Evolutionary conservation across 2,329 filamentous ascomycete species (phyloP).

Genomic region (Fusarium oxysporum): DNA sequence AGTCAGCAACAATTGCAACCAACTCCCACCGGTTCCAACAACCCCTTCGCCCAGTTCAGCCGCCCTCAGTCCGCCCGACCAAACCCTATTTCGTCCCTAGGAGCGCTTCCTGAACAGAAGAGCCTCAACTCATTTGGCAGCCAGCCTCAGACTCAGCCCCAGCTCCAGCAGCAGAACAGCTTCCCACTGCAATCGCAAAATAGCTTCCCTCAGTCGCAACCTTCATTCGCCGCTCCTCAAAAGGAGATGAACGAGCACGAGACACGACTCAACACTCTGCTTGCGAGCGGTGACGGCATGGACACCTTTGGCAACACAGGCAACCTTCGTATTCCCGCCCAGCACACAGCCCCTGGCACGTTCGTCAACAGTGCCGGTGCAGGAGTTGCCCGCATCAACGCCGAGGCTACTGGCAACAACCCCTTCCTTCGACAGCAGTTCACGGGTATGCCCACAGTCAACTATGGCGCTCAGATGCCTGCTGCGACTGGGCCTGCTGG

Average conservation of each 20-base stretch:
- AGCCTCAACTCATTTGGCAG: constrained; percentile 70
- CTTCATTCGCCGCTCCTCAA: constrained; percentile 55
- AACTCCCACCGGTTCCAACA: constrained; percentile 94
- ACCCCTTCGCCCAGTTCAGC: constrained; percentile 88
- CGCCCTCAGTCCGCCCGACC: constrained; percentile 66
- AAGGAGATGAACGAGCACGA: constrained; percentile 72
- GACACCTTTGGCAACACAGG: constrained; percentile 99
- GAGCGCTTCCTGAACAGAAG: constrained; percentile 85
- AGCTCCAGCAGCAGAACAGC: constrained; percentile 52
- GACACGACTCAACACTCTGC: constrained; percentile 85
- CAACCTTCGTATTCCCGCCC: constrained; percentile 91
- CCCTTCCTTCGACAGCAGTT: constrained; percentile 89
- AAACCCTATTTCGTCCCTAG: constrained; percentile 74
- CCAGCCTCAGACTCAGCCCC: constrained; percentile 55
- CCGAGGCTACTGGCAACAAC: constrained; percentile 83
- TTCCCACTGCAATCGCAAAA: constrained; percentile 53
- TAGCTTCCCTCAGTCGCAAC: constrained; percentile 46
- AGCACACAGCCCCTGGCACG: constrained; percentile 94
- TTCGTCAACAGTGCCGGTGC: constrained; percentile 96
- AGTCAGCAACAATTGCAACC: constrained; percentile 76
- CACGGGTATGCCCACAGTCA: constrained; percentile 76
- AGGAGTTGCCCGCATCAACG: constrained; percentile 76
- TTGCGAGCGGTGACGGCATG: constrained; percentile 89
- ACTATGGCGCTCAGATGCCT: constrained; percentile 64
- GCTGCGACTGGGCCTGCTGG: constrained; percentile 68